These are phyloP conservation scores for Myriangium duriaei DNA, from an alignment of 2,329 filamentous ascomycete species.

Conservation along the genomic window DNA sequence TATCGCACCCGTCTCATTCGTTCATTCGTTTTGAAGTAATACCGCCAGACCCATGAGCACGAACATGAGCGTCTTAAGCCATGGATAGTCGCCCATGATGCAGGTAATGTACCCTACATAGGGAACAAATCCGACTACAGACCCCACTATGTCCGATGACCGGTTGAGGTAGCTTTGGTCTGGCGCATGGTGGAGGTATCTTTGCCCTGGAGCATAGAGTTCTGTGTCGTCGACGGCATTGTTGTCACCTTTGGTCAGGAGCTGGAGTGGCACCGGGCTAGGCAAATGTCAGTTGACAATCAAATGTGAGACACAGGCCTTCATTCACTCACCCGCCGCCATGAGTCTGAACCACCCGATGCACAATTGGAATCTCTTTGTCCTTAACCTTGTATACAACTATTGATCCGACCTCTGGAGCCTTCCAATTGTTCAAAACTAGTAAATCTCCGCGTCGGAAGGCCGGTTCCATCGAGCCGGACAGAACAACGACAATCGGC, in stretches of 20 bases:
- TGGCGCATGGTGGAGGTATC: too few relatives aligned
- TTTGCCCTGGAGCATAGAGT: slow-evolving; percentile 73
- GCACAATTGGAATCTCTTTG: slow-evolving; percentile 96
- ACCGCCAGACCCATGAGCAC: slow-evolving; percentile 92
- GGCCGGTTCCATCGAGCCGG: slow-evolving; percentile 72
- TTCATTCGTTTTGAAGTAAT: slow-evolving; percentile 84
- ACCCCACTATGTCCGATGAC: slow-evolving; percentile 77
- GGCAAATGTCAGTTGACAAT: too few relatives aligned
- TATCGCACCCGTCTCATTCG: too few relatives aligned
- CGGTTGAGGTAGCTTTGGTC: too few relatives aligned
- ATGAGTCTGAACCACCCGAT: slow-evolving; percentile 68
- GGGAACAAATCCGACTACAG: slow-evolving; percentile 80
- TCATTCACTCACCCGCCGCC: slow-evolving; percentile 40
- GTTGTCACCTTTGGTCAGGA: slow-evolving; percentile 96
- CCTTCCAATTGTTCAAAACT: slow-evolving; percentile 53
- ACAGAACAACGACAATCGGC: slow-evolving; percentile 76
- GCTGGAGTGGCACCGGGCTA: slow-evolving; percentile 42
- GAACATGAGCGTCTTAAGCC: slow-evolving; percentile 90
- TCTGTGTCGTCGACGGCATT: slow-evolving; percentile 89
- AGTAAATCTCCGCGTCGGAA: slow-evolving; percentile 68
- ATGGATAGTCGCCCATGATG: slow-evolving; percentile 85
- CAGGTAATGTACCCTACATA: slow-evolving; percentile 97
- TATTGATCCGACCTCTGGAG: slow-evolving; percentile 58
- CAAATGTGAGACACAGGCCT: too few relatives aligned
- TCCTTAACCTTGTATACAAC: slow-evolving; percentile 76